Evolutionary conservation across 768 basidiomycete species (phyloP), one percentile per base, ranked within the genome.

Genomic region (Hemileccinum rubropunctum): DNA sequence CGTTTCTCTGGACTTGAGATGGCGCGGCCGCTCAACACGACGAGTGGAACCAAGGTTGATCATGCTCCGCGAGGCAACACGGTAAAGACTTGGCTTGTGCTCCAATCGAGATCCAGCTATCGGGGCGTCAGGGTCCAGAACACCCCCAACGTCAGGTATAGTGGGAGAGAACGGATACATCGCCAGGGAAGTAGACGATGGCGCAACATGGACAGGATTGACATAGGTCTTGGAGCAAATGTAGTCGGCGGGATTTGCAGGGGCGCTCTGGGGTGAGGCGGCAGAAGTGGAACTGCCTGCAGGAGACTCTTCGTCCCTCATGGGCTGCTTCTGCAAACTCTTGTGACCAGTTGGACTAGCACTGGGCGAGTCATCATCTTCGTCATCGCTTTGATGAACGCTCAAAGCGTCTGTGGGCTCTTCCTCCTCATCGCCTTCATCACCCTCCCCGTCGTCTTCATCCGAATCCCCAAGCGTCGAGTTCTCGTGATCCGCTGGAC

Each of bases 11-110:
- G 65, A 47, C 27, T 33, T 66, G 55, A 47, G 61, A 40, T 35
- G 50, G n/a, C 4, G 42, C 59, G 46, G 32, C 17, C 54, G 46
- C 61, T 67, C 61, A 67, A 62, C 51, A 59, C 66, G 59, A 45
- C 44, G 65, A 57, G 57, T 45, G n/a, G 65, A 57, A 18, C 66
- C 54, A 14, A 88, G 66, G 60, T 88, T 77, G 45, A 85, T 64
- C 76, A 87, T 77, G 60, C 86, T 88, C 58, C 68, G 75, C 43
- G 86, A 87, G 0, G 78, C 76, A 34, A 75, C 77, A 46, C 79
- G 81, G 60, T 81, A 81, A 60, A 86, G 73, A 42, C 71, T 69
- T 6, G 81, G 78, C 18, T 69, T 64, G 30, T 20, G 42, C 50
- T 57, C 51, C 45, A 50, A 35, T 28, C 46, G 50, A 28, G 32